Base-by-base conservation (phyloP, 306 rosid genomes). In the Vigna trinervia region DNA sequence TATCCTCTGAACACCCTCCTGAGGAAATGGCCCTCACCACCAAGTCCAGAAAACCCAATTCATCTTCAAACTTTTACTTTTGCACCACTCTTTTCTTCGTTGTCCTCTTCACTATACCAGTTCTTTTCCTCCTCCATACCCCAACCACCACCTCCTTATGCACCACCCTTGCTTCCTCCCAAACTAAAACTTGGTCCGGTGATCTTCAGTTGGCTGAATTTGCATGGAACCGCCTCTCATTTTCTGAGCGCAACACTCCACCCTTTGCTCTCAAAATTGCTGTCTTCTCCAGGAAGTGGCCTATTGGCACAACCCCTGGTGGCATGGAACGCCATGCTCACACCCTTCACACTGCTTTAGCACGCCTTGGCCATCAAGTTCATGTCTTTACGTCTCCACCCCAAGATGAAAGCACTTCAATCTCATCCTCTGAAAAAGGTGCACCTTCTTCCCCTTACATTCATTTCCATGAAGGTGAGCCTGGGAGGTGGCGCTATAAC, bases 311-410 rank as follows among this genome's bases (percentile, higher is more conserved):
- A 4, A 69, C 80, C 45, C 98, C 98, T 0, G 98, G 98, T 3
- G 98, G 98, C 76, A 93, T 93, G 98, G 98, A 93, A 23, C 92
- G 98, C 58, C 98, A 93, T n/a, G 98, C 96, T 22, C 77, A 84
- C 64, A 93, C 97, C 13, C 89, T 93, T 12, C 98, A 93, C 57
- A 86, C 96, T 0, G 92, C 96, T 32, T 84, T 93, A 17, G 84
- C 97, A 5, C 88, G 82, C 52, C 90, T 93, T 0, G 96, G 98
- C 15, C 98, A 93, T 73, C 78, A 83, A 48, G 89, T 93, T 78
- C 98, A 93, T 67, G 75, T 93, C 53, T 93, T 93, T 78, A 93
- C 98, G 52, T 89, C 97, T 38, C 91, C 93, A 0, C 90, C 82
- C 6, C 52, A 68, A 7, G 79, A 68, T 3, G 78, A 54, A 34